These are phyloP conservation scores for Friedmanniomyces endolithicus DNA, from an alignment of 495 filamentous ascomycete species.

Conservation along the genomic window DNA sequence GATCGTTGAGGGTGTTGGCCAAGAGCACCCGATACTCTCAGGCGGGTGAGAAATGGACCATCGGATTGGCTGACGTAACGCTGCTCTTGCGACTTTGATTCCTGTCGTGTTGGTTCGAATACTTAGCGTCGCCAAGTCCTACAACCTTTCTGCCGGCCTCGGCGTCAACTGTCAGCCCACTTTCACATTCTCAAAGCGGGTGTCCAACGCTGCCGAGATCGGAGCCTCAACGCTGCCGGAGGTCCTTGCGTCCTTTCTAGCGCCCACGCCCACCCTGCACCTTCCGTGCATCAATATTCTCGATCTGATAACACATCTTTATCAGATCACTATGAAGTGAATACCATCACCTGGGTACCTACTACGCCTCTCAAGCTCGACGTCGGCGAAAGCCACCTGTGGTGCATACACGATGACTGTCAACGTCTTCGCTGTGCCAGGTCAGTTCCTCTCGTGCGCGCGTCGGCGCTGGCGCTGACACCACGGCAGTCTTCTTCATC, in stretches of 20 bases:
- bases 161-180: background rate
- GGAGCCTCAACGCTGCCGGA: background rate
- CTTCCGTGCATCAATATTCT: background rate
- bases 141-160: no score
- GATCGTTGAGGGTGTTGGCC: no score
- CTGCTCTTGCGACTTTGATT: no score
- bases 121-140: no score
- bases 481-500: conserved; percentile 61
- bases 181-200: background rate
- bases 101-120: no score
- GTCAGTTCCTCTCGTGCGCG: conserved; percentile 13
- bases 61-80: no score
- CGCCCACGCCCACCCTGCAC: background rate
- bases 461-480: conserved; percentile 1
- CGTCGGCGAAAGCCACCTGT: background rate
- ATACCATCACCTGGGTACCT: background rate
- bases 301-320: background rate
- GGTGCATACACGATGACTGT: conserved; percentile 31
- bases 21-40: no score
- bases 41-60: no score
- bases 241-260: background rate
- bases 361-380: background rate
- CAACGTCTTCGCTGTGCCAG: conserved; percentile 51
- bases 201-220: background rate
- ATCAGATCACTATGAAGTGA: background rate